Percentiles rank a stretch among this genome's conserved stretches.
Evolutionary conservation across 495 filamentous ascomycete genomes (phyloP).

Genomic region (Entonaema liquescens): DNA sequence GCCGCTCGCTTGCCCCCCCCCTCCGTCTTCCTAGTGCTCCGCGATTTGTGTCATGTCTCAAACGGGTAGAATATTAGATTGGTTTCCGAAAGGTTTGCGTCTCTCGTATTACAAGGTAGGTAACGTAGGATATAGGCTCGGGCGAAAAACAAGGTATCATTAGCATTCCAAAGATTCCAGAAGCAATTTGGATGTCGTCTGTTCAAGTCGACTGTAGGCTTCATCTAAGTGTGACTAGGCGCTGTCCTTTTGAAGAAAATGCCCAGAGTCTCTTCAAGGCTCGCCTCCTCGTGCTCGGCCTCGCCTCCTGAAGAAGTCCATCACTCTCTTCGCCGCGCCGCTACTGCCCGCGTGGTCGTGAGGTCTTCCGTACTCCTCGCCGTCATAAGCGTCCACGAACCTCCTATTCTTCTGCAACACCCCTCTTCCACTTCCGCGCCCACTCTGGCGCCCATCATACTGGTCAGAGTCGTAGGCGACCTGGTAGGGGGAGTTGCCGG

Average conservation of each 20-base stretch:
- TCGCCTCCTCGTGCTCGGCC: constrained; percentile 78
- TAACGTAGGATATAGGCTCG: constrained; percentile 36
- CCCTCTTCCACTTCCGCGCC: constrained; percentile 53
- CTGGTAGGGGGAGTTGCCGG: constrained; percentile 48
- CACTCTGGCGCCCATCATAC: constrained; percentile 38
- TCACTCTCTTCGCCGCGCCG: constrained; percentile 87
- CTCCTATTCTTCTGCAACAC: constrained; percentile 88
- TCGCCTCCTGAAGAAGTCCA: constrained; percentile 95
- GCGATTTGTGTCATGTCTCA: constrained; percentile 16
- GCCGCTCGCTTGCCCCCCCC: background rate
- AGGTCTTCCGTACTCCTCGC: constrained; percentile 68
- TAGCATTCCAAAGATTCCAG: constrained; percentile 32
- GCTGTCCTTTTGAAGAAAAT: background rate
- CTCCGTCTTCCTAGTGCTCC: constrained; percentile 1
- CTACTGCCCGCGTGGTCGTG: constrained; percentile 77
- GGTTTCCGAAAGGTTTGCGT: constrained; percentile 23
- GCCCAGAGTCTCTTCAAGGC: constrained; percentile 12
- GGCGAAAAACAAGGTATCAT: constrained; percentile 37
- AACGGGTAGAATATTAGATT: constrained; percentile 36
- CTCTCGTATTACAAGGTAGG: constrained; percentile 39
- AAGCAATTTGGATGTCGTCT: constrained; percentile 32
- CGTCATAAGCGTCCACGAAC: constrained; percentile 91
- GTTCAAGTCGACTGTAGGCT: constrained; percentile 4
- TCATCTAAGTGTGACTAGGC: constrained; percentile 5
- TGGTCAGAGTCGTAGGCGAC: constrained; percentile 50